Percentiles rank a stretch among this genome's conserved stretches.
phyloP scores from a whole-genome alignment of 345 rosid genomes.

The Aegle marmelos region DNA sequence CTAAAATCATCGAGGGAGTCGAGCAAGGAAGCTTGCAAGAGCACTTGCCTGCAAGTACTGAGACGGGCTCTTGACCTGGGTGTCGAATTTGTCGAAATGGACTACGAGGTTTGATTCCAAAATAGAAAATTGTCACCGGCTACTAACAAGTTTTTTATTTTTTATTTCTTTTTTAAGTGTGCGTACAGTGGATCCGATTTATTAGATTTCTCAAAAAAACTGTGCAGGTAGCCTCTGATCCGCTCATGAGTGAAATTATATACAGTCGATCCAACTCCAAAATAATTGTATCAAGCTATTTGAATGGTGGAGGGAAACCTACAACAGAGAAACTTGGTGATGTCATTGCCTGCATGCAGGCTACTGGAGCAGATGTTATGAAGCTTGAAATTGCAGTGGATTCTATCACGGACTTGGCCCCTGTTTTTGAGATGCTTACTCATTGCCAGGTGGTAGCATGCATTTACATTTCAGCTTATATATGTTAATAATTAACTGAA shows the following conservation, averaged over 20 bases:
- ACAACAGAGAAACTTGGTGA: slow-evolving; percentile 26
- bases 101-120: slow-evolving; percentile 31
- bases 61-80: slow-evolving; percentile 30
- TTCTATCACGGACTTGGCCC: slow-evolving; percentile 30
- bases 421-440: slow-evolving; percentile 25
- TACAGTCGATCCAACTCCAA: slow-evolving; percentile 24
- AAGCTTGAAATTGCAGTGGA: slow-evolving; percentile 25
- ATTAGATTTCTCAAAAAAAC: neutral
- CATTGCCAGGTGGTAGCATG: slow-evolving; percentile 19
- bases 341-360: slow-evolving; percentile 31
- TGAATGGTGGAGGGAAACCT: slow-evolving; percentile 23
- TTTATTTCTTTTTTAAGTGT: too few species aligned
- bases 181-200: neutral
- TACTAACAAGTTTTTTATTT: too few species aligned
- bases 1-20: slow-evolving; percentile 18
- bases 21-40: slow-evolving; percentile 12
- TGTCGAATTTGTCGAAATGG: slow-evolving; percentile 46
- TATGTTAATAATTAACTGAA: neutral
- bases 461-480: neutral
- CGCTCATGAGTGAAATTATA: slow-evolving; percentile 22
- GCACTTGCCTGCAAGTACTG: slow-evolving; percentile 30
- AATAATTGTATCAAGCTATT: slow-evolving; percentile 30
- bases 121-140: too few species aligned
- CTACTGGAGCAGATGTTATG: slow-evolving; percentile 31
- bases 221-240: slow-evolving; percentile 33